Percentiles rank a stretch among this genome's conserved stretches.
Evolutionary conservation across 2,329 filamentous ascomycete genomes (phyloP).

Genomic region (Lachnellula occidentalis): DNA sequence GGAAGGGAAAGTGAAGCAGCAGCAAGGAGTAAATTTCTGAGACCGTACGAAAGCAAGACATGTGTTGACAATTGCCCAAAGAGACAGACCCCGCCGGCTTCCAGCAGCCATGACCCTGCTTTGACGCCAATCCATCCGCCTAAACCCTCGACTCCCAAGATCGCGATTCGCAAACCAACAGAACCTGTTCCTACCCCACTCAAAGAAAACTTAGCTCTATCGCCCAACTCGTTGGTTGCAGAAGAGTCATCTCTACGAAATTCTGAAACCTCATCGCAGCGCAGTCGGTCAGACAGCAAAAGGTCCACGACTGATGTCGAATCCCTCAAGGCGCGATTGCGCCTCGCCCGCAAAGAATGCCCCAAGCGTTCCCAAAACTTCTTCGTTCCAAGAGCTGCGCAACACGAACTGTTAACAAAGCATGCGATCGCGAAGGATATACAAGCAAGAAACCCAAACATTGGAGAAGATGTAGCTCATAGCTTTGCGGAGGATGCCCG

Average conservation of each 20-base stretch:
- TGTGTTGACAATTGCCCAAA: neutral
- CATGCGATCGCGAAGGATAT: conserved; percentile 8
- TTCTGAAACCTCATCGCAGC: conserved; percentile 5
- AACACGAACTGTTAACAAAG: conserved; percentile 10
- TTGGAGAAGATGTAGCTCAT: neutral
- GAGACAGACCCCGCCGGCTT: neutral
- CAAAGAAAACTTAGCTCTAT: neutral
- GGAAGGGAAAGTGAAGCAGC: neutral
- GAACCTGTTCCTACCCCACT: neutral
- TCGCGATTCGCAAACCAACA: neutral
- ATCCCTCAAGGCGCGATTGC: conserved; percentile 7
- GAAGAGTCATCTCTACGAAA: neutral
- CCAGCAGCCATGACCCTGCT: neutral
- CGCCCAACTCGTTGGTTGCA: neutral
- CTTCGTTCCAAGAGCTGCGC: conserved; percentile 10
- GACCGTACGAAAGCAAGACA: neutral
- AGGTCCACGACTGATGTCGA: neutral
- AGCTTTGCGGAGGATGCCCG: neutral
- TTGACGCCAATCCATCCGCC: neutral
- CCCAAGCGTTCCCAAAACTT: neutral
- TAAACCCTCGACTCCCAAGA: neutral
- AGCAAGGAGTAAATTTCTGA: neutral
- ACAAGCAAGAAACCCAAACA: neutral
- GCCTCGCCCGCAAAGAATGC: conserved; percentile 10
- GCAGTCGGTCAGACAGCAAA: conserved; percentile 4